Conservation (phyloP, 2,329 filamentous ascomycete genomes). For the Aspergillus intermedius region DNA sequence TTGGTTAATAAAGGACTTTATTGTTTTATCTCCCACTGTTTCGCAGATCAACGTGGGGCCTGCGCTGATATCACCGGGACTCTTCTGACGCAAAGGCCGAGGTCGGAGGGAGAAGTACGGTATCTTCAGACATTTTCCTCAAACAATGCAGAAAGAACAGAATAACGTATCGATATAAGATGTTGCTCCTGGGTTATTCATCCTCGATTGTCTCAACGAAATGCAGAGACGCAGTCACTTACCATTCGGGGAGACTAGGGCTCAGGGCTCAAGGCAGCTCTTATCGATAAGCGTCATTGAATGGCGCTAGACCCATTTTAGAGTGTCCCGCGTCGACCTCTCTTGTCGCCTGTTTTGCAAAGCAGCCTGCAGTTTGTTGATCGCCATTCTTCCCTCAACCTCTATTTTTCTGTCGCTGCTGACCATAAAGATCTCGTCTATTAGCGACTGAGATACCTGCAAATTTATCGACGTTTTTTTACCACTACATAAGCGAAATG, state of each 20-base stretch:
- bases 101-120: no score
- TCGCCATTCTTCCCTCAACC: background rate
- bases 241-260: background rate
- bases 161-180: no score
- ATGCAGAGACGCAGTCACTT: background rate
- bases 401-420: background rate
- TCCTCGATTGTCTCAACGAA: background rate
- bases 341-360: background rate
- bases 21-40: no score
- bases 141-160: no score
- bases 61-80: no score
- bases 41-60: no score
- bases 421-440: no score
- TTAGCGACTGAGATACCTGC: no score
- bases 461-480: no score
- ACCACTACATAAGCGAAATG: constrained; percentile 40
- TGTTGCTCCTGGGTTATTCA: background rate
- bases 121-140: no score
- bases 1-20: no score
- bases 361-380: background rate
- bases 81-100: no score
- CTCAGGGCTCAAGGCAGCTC: constrained; percentile 6
- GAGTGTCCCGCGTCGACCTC: constrained; percentile 9
- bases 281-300: constrained; percentile 17
- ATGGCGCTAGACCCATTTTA: constrained; percentile 7